Conservation (phyloP, 306 rosid genomes). For the Canavalia ensiformis region DNA sequence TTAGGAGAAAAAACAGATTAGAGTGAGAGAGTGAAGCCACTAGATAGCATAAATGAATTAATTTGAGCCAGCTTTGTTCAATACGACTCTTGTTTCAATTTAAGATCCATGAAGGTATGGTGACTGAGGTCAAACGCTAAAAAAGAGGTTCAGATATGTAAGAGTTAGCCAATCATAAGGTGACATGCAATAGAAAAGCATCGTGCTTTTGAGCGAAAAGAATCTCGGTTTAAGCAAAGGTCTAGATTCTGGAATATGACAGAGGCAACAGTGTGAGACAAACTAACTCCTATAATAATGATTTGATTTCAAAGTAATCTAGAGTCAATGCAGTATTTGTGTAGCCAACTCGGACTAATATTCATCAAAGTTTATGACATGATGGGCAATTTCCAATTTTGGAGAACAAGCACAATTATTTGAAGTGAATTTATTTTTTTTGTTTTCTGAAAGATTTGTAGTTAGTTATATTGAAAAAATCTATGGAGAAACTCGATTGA, state of each 20-base stretch:
- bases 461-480: too few species aligned
- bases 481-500: too few species aligned
- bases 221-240: constrained; percentile 23
- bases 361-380: constrained; percentile 39
- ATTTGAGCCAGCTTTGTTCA: neutral
- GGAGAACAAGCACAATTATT: constrained; percentile 31
- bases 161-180: constrained; percentile 25
- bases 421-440: neutral
- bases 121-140: constrained; percentile 41
- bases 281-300: constrained; percentile 26
- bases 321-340: constrained; percentile 46
- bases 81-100: constrained; percentile 41
- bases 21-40: neutral
- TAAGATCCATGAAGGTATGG: constrained; percentile 17
- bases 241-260: constrained; percentile 48
- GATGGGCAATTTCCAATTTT: neutral
- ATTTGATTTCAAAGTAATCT: constrained; percentile 38
- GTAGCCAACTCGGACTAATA: constrained; percentile 37
- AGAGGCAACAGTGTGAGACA: constrained; percentile 44
- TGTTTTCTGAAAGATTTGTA: too few species aligned
- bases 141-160: neutral
- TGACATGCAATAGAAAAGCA: constrained; percentile 29
- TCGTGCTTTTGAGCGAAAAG: constrained; percentile 45
- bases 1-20: neutral
- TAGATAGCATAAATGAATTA: neutral